Base-by-base conservation (phyloP, 2,329 filamentous ascomycete species). In the Fusarium luffae region DNA sequence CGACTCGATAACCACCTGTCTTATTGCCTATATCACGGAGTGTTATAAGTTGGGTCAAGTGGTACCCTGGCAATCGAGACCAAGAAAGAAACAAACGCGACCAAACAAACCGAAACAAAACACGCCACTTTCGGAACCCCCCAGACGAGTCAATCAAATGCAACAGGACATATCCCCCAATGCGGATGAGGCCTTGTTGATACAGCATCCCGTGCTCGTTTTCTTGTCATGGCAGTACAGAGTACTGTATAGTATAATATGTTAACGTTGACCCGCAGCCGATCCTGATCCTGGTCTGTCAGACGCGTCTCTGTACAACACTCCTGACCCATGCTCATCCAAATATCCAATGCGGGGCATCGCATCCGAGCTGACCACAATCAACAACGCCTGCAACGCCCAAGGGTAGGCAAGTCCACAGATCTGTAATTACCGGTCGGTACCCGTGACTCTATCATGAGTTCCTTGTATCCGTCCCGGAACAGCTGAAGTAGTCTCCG, bases 11-110 rank as follows among this genome's bases (percentile, higher is more conserved):
- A 46, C 67, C 67, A 63, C 68, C 69, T 71, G 69, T 75, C 57
- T 74, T 75, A 75, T 71, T 68, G 63, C 58, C 73, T 75, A 75
- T 75, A 75, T 74, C 58, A 64, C 58, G 21, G 46, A 63, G 63
- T 65, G 42, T 64, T 75, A 74, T 75, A 65, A 66, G 61, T 68
- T 61, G 51, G 51, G 51, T 64, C 57, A 52, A 48, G 37, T 43
- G 54, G 48, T 59, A 58, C 55, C 57, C 49, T 68, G 51, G 62
- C 16, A 46, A 54, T 50, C 51, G 61, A 70, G 62, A 69, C 51
- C 50, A 46, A 56, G 58, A 55, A 44, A 47, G 50, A 68, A 69
- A 71, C 63, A 64, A 68, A 68, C 52, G 32, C 41, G 61, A 43
- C 59, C 64, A 64, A 59, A 68, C 64, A 68, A 62, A 71, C 65